phyloP scores from a whole-genome alignment of 2,329 filamentous ascomycete species.

The Diaporthe sp. region DNA sequence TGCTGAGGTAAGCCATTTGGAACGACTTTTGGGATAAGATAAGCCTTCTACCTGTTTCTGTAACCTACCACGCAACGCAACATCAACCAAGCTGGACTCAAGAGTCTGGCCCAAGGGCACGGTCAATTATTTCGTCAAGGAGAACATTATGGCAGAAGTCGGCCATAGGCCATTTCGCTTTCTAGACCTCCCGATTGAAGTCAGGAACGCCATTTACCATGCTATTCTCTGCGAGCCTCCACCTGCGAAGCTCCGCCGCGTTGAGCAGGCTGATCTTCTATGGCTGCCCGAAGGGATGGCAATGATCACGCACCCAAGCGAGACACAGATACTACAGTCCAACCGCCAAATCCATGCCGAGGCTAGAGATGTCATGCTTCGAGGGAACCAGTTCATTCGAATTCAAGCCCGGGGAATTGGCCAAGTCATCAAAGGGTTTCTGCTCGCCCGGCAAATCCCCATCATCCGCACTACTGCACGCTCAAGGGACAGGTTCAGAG shows the following conservation, averaged over 20 bases:
- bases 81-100: background rate
- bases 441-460: background rate
- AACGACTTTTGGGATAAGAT: background rate
- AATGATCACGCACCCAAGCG: background rate
- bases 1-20: background rate
- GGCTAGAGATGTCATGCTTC: slow-evolving; percentile 24
- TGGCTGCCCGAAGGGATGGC: background rate
- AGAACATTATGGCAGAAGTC: background rate
- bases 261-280: slow-evolving; percentile 23
- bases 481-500: slow-evolving; percentile 9
- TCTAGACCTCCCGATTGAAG: slow-evolving; percentile 15
- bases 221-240: slow-evolving; percentile 22
- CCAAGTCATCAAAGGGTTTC: slow-evolving; percentile 12
- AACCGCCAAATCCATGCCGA: slow-evolving; percentile 26
- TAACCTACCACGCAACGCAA: background rate
- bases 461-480: background rate
- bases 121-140: background rate
- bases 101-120: background rate
- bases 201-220: slow-evolving; percentile 18
- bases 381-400: slow-evolving; percentile 24
- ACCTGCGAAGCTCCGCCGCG: slow-evolving; percentile 1
- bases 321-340: slow-evolving; percentile 16
- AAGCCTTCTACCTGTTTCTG: background rate
- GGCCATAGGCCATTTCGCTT: background rate
- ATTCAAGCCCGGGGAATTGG: slow-evolving; percentile 9